Percentiles rank a stretch among this genome's conserved stretches.
These are phyloP conservation scores for Colletotrichum echinochloae DNA, from an alignment of 2,329 filamentous ascomycete genomes.

Conservation along the genomic window DNA sequence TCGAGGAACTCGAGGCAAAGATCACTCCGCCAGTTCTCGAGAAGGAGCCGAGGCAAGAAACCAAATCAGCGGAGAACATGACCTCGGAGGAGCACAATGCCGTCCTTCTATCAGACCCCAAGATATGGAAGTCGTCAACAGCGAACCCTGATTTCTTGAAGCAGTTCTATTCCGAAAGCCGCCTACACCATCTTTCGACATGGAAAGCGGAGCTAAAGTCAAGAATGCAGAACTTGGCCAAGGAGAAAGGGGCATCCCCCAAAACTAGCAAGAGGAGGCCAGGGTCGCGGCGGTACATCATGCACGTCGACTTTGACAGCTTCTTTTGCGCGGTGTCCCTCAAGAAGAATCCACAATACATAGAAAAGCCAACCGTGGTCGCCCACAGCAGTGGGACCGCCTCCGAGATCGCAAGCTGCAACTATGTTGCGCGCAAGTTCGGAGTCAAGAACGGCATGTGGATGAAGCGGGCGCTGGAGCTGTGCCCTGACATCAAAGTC, in stretches of 20 bases:
- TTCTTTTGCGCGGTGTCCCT: constrained; percentile 96
- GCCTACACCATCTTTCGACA: constrained; percentile 92
- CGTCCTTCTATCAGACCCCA: constrained; percentile 83
- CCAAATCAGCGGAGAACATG: constrained; percentile 67
- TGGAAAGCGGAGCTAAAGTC: constrained; percentile 98
- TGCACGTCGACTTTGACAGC: constrained; percentile 98
- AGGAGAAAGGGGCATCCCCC: constrained; percentile 68
- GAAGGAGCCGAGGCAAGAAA: constrained; percentile 23
- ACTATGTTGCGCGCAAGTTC: constrained; percentile 87
- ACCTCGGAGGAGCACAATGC: constrained; percentile 96
- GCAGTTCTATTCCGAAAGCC: constrained; percentile 94
- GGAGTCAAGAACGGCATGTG: constrained; percentile 99
- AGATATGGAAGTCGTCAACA: constrained; percentile 87
- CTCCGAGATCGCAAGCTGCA: constrained; percentile 97
- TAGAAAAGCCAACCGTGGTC: constrained; percentile 85
- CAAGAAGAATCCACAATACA: constrained; percentile 79
- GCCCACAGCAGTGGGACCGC: constrained; percentile 87
- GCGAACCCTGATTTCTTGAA: constrained; percentile 94
- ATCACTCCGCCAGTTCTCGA: not conserved
- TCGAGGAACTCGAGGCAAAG: not conserved
- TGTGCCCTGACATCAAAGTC: constrained; percentile 88
- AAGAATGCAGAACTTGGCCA: constrained; percentile 83
- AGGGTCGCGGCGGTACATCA: constrained; percentile 81
- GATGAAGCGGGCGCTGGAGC: constrained; percentile 90
- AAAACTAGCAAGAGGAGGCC: constrained; percentile 64